These are phyloP conservation scores for Haplosporangium gracile DNA, from an alignment of 192 early-diverging fungal genomes.

Conservation along the genomic window DNA sequence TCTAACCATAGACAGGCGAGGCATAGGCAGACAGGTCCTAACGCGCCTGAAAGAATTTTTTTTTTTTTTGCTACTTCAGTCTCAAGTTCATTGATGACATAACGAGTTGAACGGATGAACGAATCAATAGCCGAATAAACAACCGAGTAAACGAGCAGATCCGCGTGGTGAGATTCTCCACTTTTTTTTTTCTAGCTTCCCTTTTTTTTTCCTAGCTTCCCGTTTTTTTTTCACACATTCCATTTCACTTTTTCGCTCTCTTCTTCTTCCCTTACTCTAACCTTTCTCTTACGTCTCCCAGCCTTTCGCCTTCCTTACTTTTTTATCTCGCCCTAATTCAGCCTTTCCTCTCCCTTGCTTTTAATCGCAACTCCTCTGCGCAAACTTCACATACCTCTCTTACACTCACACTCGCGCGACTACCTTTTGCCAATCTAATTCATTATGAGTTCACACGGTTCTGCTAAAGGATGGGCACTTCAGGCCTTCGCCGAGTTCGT, in stretches of 20 bases:
- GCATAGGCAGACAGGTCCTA: neutral
- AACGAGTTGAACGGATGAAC: neutral
- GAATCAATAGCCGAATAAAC: neutral
- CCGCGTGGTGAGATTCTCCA: neutral
- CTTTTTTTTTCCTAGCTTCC: neutral
- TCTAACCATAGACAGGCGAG: neutral
- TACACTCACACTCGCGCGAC: neutral
- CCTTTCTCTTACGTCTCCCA: neutral
- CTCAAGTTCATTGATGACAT: neutral
- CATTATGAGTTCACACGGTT: conserved; percentile 9
- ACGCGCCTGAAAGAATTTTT: neutral
- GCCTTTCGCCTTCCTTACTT: neutral
- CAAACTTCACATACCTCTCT: neutral
- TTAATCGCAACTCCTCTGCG: neutral
- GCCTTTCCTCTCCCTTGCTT: neutral
- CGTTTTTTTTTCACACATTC: neutral
- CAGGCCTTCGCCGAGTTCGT: conserved; percentile 54
- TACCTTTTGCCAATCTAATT: neutral
- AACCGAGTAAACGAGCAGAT: neutral
- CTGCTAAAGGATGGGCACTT: conserved; percentile 19
- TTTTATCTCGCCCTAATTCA: neutral
- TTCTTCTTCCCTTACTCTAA: neutral
- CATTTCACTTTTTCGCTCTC: neutral
- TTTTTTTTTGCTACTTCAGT: neutral
- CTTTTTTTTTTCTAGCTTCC: neutral